Evolutionary conservation across 345 rosid genomes (phyloP).

Genomic region (Turritis glabra): DNA sequence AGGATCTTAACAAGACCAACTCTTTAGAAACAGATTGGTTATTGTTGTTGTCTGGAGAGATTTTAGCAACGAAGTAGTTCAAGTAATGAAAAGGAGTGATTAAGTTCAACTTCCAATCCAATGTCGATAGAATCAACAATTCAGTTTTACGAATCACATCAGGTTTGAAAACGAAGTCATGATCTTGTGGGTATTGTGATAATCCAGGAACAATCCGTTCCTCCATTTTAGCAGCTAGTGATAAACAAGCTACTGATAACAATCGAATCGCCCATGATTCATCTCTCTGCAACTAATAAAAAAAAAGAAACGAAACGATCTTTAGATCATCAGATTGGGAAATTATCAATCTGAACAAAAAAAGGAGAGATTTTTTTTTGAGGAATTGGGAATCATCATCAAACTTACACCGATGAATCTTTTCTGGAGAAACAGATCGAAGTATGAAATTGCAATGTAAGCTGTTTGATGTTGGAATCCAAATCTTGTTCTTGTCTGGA

Average conservation of each 20-base stretch:
- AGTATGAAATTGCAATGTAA: constrained; percentile 63
- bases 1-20: constrained; percentile 46
- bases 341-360: neutral
- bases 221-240: constrained; percentile 87
- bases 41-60: constrained; percentile 30
- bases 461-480: constrained; percentile 73
- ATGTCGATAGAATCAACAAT: constrained; percentile 58
- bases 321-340: neutral
- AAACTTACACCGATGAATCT: constrained; percentile 67
- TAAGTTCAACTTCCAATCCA: constrained; percentile 76
- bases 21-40: constrained; percentile 36
- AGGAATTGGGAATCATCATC: neutral
- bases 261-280: constrained; percentile 71
- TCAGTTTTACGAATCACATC: constrained; percentile 68
- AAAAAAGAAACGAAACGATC: neutral
- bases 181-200: constrained; percentile 51
- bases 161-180: constrained; percentile 53
- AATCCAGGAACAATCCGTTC: constrained; percentile 63
- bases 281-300: constrained; percentile 49
- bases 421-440: constrained; percentile 67
- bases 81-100: constrained; percentile 78
- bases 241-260: constrained; percentile 74
- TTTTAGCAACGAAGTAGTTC: constrained; percentile 53
- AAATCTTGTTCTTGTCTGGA: constrained; percentile 63
- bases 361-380: neutral